These are phyloP conservation scores for Fusarium compactum DNA, from an alignment of 2,329 filamentous ascomycete species.

Conservation along the genomic window DNA sequence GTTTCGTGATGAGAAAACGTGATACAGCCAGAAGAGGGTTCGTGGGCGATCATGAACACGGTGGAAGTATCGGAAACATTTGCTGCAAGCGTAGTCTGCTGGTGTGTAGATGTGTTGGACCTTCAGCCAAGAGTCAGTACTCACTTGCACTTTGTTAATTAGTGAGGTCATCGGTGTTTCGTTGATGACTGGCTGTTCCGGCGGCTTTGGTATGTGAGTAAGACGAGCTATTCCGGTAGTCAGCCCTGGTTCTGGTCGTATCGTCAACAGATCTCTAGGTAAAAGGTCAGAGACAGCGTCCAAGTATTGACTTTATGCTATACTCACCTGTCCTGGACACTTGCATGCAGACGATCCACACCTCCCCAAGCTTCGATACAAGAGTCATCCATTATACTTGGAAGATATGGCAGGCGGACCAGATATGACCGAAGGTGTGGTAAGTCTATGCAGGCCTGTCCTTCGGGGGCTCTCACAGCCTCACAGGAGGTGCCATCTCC, in stretches of 20 bases:
- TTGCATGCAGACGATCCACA: not conserved
- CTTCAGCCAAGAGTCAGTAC: not conserved
- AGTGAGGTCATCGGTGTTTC: not conserved
- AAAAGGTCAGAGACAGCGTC: not conserved
- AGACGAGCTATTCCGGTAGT: not conserved
- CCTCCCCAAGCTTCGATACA: too few relatives aligned
- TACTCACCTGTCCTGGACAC: not conserved
- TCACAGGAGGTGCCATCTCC: not conserved
- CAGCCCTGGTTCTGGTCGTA: not conserved
- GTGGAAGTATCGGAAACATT: not conserved
- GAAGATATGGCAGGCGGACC: too few relatives aligned
- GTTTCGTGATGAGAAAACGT: not conserved
- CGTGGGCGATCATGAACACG: not conserved
- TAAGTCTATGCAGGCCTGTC: not conserved
- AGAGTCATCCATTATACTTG: too few relatives aligned
- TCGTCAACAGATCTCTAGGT: not conserved
- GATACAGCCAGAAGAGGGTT: not conserved
- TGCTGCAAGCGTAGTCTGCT: not conserved
- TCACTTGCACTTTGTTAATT: not conserved
- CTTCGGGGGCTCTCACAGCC: not conserved
- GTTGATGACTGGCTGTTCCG: not conserved
- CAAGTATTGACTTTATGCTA: not conserved
- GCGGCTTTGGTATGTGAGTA: not conserved
- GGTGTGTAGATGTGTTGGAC: not conserved
- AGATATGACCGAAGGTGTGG: too few relatives aligned